Evolutionary conservation across 2,329 filamentous ascomycete genomes (phyloP).

Genomic region (Fusarium proliferatum): DNA sequence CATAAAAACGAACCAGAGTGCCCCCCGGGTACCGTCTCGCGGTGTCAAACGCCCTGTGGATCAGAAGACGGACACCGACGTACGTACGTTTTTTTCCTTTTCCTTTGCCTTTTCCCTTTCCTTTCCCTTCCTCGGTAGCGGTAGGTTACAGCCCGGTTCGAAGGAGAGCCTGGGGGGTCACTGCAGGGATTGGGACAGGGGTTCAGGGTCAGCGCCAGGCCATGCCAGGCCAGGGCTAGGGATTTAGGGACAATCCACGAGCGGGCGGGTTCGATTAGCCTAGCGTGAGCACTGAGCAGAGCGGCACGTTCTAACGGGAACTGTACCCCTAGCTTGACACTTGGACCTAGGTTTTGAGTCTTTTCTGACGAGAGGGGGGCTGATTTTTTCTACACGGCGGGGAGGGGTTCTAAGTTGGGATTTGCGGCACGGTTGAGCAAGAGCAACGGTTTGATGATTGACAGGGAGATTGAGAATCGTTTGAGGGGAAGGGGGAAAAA

Average conservation of each 20-base stretch:
- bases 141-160: background rate
- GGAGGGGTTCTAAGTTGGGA: too few relatives aligned
- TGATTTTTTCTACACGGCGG: background rate
- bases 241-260: slow-evolving; percentile 26
- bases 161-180: slow-evolving; percentile 19
- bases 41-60: slow-evolving; percentile 36
- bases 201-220: background rate
- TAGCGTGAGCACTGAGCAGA: slow-evolving; percentile 23
- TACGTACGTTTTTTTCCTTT: background rate
- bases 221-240: slow-evolving; percentile 8
- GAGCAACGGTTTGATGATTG: background rate
- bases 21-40: slow-evolving; percentile 12
- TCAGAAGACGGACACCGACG: slow-evolving; percentile 33
- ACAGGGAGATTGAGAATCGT: background rate
- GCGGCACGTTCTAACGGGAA: slow-evolving; percentile 16
- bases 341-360: slow-evolving; percentile 1
- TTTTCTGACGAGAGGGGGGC: slow-evolving; percentile 7
- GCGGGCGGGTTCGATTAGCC: slow-evolving; percentile 28
- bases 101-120: background rate
- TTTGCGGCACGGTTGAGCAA: background rate
- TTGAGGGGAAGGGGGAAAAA: background rate
- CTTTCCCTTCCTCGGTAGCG: slow-evolving; percentile 12
- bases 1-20: slow-evolving; percentile 3
- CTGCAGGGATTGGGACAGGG: slow-evolving; percentile 34
- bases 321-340: slow-evolving; percentile 6